A percentile compares a stretch with the other conserved stretches of the same genome.
These are phyloP conservation scores for Monosporascus sp. DNA, from an alignment of 2,329 filamentous ascomycete species.

Conservation along the genomic window DNA sequence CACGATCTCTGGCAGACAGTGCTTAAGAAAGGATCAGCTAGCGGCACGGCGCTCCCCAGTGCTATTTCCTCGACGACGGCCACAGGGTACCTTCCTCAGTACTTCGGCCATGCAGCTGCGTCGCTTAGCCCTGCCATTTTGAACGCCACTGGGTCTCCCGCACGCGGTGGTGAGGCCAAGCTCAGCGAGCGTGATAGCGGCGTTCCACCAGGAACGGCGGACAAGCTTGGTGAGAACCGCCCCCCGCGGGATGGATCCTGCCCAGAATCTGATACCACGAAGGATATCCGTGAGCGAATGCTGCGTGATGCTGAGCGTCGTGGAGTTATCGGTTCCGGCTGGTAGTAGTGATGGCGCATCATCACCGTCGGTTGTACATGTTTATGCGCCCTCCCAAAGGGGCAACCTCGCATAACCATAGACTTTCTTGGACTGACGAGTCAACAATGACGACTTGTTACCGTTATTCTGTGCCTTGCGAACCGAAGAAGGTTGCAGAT, in stretches of 20 bases:
- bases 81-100: slow-evolving; percentile 50
- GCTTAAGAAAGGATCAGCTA: slow-evolving; percentile 47
- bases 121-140: slow-evolving; percentile 41
- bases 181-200: slow-evolving; percentile 13
- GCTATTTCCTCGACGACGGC: slow-evolving; percentile 49
- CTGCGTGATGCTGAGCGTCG: slow-evolving; percentile 27
- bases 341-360: slow-evolving; percentile 16
- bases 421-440: slow-evolving; percentile 1
- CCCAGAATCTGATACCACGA: slow-evolving; percentile 24
- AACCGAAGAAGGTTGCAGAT: slow-evolving; percentile 3
- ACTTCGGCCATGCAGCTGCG: slow-evolving; percentile 46
- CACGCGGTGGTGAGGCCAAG: slow-evolving; percentile 25
- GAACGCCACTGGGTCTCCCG: slow-evolving; percentile 29
- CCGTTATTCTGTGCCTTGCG: neutral
- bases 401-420: neutral
- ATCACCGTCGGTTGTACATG: neutral
- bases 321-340: slow-evolving; percentile 25
- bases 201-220: slow-evolving; percentile 14
- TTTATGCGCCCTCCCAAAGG: neutral
- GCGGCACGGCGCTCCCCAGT: slow-evolving; percentile 39
- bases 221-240: slow-evolving; percentile 41
- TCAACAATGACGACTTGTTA: neutral
- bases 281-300: slow-evolving; percentile 25
- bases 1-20: slow-evolving; percentile 45
- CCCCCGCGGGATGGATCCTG: slow-evolving; percentile 31